Conservation (phyloP, 2,329 filamentous ascomycete species). For the Diaporthe citriasiana region DNA sequence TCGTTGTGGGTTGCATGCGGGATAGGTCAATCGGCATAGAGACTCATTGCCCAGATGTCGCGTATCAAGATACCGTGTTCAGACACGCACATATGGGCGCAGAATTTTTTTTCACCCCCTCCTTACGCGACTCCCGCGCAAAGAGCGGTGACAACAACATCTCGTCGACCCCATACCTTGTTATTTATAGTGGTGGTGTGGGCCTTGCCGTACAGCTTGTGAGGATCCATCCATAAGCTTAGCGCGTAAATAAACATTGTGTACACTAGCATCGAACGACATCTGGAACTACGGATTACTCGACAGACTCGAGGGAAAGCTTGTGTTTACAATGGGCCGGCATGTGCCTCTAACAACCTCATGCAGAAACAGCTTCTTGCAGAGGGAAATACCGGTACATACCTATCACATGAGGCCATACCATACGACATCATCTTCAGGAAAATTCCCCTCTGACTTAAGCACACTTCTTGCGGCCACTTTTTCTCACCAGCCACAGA, state of each 20-base stretch:
- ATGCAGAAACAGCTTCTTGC: neutral
- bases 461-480: neutral
- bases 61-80: constrained; percentile 31
- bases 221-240: constrained; percentile 19
- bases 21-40: neutral
- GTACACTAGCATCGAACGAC: constrained; percentile 1
- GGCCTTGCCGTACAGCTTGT: constrained; percentile 9
- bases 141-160: constrained; percentile 23
- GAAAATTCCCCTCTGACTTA: neutral
- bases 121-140: constrained; percentile 21
- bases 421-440: neutral
- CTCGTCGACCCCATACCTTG: neutral
- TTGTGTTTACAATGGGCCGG: neutral
- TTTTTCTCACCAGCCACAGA: neutral
- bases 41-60: constrained; percentile 7
- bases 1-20: neutral
- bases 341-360: neutral
- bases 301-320: neutral
- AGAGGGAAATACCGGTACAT: neutral
- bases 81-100: constrained; percentile 7
- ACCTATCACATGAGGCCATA: neutral
- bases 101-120: constrained; percentile 1
- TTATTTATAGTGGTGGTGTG: constrained; percentile 28
- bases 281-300: neutral
- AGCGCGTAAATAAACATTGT: neutral